phyloP scores from a whole-genome alignment of 164 flowering plant genomes.

The grape (Vitis vinifera) region DNA sequence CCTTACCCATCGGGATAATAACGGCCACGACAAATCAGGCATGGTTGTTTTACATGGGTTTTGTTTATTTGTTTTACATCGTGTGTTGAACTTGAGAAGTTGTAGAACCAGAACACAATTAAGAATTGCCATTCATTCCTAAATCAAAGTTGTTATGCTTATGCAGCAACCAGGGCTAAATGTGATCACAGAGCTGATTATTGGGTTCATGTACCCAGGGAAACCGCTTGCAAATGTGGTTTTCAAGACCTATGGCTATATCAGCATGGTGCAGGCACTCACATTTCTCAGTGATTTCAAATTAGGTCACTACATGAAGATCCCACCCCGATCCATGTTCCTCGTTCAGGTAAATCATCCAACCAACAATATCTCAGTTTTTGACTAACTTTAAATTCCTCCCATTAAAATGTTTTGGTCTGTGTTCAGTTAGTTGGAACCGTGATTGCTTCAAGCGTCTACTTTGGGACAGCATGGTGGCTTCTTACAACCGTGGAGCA shows the following conservation, averaged over 20 bases:
- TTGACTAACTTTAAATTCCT: too few relatives aligned
- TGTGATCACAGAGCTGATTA: conserved; percentile 54
- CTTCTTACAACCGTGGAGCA: conserved; percentile 35
- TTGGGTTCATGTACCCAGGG: conserved; percentile 63
- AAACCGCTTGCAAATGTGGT: conserved; percentile 60
- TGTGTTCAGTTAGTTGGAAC: conserved; percentile 49
- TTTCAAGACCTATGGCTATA: conserved; percentile 70
- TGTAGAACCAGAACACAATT: too few relatives aligned
- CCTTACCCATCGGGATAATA: conserved; percentile 74
- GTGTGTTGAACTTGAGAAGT: too few relatives aligned
- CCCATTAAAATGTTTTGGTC: not conserved
- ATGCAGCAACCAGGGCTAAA: conserved; percentile 50
- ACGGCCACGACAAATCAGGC: conserved; percentile 75
- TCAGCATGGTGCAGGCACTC: conserved; percentile 62
- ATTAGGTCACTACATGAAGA: conserved; percentile 67
- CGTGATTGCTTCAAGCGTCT: conserved; percentile 35
- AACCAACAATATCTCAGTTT: too few relatives aligned
- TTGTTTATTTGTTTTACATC: too few relatives aligned
- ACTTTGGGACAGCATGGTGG: conserved; percentile 64
- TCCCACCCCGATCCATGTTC: conserved; percentile 66
- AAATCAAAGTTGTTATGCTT: not conserved
- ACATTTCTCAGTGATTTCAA: conserved; percentile 50
- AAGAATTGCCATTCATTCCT: not conserved
- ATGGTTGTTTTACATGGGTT: too few relatives aligned
- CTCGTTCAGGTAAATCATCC: conserved; percentile 40